A percentile compares a stretch with the other conserved stretches of the same genome.
phyloP scores from a whole-genome alignment of 2,329 filamentous ascomycete genomes.

The Claviceps sp. region DNA sequence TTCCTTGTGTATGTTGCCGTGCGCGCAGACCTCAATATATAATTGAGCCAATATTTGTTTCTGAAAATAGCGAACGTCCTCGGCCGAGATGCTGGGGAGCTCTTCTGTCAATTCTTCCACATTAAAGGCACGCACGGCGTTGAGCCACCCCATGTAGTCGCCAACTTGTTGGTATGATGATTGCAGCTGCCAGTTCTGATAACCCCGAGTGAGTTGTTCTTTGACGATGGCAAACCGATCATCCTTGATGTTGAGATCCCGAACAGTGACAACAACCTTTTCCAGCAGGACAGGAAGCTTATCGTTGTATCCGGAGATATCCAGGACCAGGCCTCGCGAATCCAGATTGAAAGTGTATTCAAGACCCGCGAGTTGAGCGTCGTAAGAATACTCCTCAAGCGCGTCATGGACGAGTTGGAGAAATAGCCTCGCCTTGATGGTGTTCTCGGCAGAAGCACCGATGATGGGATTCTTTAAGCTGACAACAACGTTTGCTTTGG shows the following conservation, averaged over 20 bases:
- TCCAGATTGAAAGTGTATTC: constrained; percentile 68
- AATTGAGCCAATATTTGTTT: constrained; percentile 70
- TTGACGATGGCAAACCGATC: constrained; percentile 87
- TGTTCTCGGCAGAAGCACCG: constrained; percentile 64
- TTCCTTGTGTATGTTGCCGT: constrained; percentile 90
- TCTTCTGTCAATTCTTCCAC: constrained; percentile 71
- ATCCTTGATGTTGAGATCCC: constrained; percentile 70
- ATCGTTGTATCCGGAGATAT: constrained; percentile 86
- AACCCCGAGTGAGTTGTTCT: constrained; percentile 62
- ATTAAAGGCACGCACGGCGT: constrained; percentile 61
- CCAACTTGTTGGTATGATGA: constrained; percentile 83
- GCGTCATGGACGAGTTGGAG: constrained; percentile 79
- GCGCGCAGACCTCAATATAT: constrained; percentile 75
- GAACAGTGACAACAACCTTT: constrained; percentile 73
- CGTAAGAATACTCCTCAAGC: constrained; percentile 85
- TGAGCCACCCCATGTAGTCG: constrained; percentile 70
- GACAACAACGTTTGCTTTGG: constrained; percentile 77
- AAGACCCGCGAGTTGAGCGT: constrained; percentile 83
- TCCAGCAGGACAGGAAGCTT: constrained; percentile 85
- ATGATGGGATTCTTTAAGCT: constrained; percentile 68
- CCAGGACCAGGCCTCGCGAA: constrained; percentile 59
- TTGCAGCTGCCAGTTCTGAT: constrained; percentile 77
- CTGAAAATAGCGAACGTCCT: constrained; percentile 64
- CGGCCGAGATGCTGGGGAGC: constrained; percentile 57
- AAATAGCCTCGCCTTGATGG: constrained; percentile 67